A percentile compares a stretch with the other conserved stretches of the same genome.
phyloP scores from a whole-genome alignment of 441 rosid species.

The Gossypium davidsonii region DNA sequence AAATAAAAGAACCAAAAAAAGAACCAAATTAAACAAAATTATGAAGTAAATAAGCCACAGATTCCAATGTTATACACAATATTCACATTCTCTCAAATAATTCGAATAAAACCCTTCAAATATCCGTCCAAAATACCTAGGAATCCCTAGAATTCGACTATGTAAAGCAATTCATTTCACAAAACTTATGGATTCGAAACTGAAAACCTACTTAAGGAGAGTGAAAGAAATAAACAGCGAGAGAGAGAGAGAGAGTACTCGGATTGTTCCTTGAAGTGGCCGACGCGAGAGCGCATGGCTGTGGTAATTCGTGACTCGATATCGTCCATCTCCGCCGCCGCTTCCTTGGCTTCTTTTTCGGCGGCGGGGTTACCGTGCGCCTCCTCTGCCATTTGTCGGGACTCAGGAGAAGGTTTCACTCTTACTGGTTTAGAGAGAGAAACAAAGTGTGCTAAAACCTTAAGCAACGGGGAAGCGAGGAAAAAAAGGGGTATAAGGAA shows the following conservation, averaged over 20 bases:
- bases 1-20: background rate
- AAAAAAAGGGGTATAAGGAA: background rate
- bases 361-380: constrained; percentile 11
- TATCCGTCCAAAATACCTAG: background rate
- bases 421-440: background rate
- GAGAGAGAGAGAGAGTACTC: constrained; percentile 33
- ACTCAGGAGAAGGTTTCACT: background rate
- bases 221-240: background rate
- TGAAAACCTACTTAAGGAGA: background rate
- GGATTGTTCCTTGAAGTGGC: constrained; percentile 55
- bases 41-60: background rate
- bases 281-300: constrained; percentile 68
- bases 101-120: background rate
- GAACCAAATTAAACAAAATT: background rate
- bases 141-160: background rate
- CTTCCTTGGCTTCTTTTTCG: background rate
- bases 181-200: background rate
- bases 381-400: constrained; percentile 26
- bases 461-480: background rate
- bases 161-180: background rate
- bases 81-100: background rate
- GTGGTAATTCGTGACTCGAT: constrained; percentile 50
- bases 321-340: constrained; percentile 14
- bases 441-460: constrained; percentile 2
- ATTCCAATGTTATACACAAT: background rate